A percentile compares a stretch with the other conserved stretches of the same genome.
Conservation (phyloP, 331 rosid species). For the Stylosanthes scabra region DNA sequence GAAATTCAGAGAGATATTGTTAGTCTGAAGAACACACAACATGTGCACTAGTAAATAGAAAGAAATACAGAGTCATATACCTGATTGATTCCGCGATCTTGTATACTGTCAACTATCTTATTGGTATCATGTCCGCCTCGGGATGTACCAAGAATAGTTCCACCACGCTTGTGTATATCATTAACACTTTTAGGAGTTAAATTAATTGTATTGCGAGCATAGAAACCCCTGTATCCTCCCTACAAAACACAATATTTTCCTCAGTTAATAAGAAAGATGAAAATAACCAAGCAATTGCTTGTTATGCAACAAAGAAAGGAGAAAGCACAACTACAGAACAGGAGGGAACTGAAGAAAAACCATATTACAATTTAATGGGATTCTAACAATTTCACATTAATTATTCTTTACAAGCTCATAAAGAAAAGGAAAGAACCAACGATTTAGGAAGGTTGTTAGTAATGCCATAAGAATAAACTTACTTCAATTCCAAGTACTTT, state of each 20-base stretch:
- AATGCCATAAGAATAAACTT: conserved; percentile 35
- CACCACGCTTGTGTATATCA: conserved; percentile 91
- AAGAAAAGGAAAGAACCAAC: neutral
- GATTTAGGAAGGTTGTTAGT: neutral
- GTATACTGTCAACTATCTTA: conserved; percentile 88
- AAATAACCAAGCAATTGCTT: neutral
- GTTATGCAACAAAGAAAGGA: conserved; percentile 12
- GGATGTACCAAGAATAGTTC: conserved; percentile 81
- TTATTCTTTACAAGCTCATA: neutral
- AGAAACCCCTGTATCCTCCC: conserved; percentile 93
- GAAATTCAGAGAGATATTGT: conserved; percentile 36
- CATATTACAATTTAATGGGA: neutral
- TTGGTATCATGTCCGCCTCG: conserved; percentile 87
- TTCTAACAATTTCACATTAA: neutral
- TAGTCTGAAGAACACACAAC: conserved; percentile 10
- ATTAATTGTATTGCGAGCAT: conserved; percentile 69
- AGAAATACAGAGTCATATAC: conserved; percentile 35
- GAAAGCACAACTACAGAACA: neutral
- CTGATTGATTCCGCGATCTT: conserved; percentile 89
- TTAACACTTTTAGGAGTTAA: conserved; percentile 75
- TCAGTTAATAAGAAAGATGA: neutral
- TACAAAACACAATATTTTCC: conserved; percentile 37
- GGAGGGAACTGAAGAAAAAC: conserved; percentile 9
- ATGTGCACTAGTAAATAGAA: neutral
- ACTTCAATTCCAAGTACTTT: conserved; percentile 80